phyloP scores from a whole-genome alignment of 2,329 filamentous ascomycete species.

The Endocalyx cinctus region DNA sequence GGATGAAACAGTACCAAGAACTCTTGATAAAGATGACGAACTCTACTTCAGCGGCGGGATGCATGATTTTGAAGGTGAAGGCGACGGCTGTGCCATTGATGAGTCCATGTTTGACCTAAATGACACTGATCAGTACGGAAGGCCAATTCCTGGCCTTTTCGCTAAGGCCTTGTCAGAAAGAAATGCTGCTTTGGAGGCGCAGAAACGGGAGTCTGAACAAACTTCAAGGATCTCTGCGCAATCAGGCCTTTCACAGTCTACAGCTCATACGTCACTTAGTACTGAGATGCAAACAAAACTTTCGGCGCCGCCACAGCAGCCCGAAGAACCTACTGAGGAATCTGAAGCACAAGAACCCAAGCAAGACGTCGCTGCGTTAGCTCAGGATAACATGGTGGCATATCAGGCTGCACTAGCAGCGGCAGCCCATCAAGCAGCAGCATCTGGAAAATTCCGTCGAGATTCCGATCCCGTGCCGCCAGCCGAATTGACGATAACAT shows the following conservation, averaged over 20 bases:
- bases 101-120: constrained; percentile 70
- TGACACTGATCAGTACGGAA: constrained; percentile 58
- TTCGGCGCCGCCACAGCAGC: constrained; percentile 3
- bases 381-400: constrained; percentile 48
- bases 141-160: constrained; percentile 56
- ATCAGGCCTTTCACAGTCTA: constrained; percentile 42
- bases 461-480: constrained; percentile 41
- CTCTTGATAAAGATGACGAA: constrained; percentile 48
- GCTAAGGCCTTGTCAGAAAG: constrained; percentile 46
- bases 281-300: constrained; percentile 23
- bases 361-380: constrained; percentile 9
- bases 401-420: constrained; percentile 83
- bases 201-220: constrained; percentile 43
- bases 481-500: constrained; percentile 30
- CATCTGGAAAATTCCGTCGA: constrained; percentile 69
- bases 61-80: constrained; percentile 46
- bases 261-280: constrained; percentile 49
- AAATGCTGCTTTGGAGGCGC: constrained; percentile 27
- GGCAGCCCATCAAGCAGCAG: constrained; percentile 72
- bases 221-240: constrained; percentile 41
- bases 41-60: constrained; percentile 67
- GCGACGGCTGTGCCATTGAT: constrained; percentile 58
- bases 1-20: no score
- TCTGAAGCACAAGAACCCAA: constrained; percentile 5
- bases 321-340: constrained; percentile 10